phyloP scores from a whole-genome alignment of 768 basidiomycete species.

The Boletellus emodensis region DNA sequence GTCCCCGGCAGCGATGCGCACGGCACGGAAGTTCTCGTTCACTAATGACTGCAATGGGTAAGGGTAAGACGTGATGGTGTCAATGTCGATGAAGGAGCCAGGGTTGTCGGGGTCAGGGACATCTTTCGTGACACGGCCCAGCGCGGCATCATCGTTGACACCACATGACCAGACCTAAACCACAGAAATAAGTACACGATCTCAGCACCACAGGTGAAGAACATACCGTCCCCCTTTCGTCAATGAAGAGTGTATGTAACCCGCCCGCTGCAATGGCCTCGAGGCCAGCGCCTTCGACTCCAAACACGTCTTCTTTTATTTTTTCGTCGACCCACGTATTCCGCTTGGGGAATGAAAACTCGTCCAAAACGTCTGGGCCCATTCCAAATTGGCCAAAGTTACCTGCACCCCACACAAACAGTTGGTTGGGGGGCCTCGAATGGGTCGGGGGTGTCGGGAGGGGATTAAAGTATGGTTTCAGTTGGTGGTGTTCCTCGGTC shows the following conservation, averaged over 20 bases:
- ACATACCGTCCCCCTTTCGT: conserved; percentile 84
- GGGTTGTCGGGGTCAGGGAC: conserved; percentile 58
- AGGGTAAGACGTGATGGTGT: conserved; percentile 50
- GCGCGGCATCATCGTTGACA: conserved; percentile 84
- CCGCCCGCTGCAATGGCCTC: conserved; percentile 82
- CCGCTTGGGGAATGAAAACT: conserved; percentile 71
- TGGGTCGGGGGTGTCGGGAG: conserved; percentile 57
- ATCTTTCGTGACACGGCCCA: conserved; percentile 71
- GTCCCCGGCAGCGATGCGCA: conserved; percentile 80
- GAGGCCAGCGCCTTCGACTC: conserved; percentile 70
- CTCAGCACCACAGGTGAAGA: neutral
- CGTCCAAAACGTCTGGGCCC: conserved; percentile 68
- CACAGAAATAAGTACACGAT: conserved; percentile 2
- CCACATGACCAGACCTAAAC: conserved; percentile 79
- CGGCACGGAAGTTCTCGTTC: conserved; percentile 80
- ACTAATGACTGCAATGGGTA: conserved; percentile 65
- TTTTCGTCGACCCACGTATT: conserved; percentile 75
- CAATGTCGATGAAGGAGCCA: conserved; percentile 51
- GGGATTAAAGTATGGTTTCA: conserved; percentile 60
- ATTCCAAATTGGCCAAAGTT: conserved; percentile 96
- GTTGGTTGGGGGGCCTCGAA: conserved; percentile 59
- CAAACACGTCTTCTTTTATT: conserved; percentile 68
- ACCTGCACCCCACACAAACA: conserved; percentile 89
- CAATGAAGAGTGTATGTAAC: conserved; percentile 83
- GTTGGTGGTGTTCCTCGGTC: conserved; percentile 36